Evolutionary conservation across 2,329 filamentous ascomycete species (phyloP).

Genomic region (Pyricularia pennisetigena): DNA sequence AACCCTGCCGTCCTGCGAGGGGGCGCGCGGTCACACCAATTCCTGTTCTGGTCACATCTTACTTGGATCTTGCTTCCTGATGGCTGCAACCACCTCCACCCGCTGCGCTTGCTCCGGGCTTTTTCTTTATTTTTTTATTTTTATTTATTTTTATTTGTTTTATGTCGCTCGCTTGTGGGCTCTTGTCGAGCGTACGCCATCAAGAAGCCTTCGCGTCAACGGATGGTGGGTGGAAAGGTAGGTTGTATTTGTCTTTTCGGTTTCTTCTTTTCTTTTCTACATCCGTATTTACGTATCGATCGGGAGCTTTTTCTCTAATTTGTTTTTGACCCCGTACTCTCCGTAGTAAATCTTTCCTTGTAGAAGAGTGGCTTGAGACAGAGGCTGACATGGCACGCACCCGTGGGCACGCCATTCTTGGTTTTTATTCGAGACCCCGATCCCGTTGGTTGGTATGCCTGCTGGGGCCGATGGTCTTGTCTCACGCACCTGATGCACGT

Average conservation of each 20-base stretch:
- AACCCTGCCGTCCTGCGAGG: background rate
- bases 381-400: slow-evolving; percentile 3
- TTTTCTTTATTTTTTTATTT: background rate
- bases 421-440: background rate
- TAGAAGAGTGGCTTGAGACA: slow-evolving; percentile 3
- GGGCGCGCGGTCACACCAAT: background rate
- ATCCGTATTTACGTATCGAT: background rate
- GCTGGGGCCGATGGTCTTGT: background rate
- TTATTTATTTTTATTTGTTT: background rate
- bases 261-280: background rate
- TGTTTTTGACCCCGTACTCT: background rate
- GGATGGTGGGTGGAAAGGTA: background rate
- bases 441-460: background rate
- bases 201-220: background rate
- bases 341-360: background rate
- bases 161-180: too few species aligned
- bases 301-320: background rate
- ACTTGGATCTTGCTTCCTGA: background rate
- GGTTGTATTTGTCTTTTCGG: background rate
- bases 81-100: background rate
- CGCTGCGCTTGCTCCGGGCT: background rate
- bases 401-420: background rate
- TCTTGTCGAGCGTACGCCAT: background rate
- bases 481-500: background rate
- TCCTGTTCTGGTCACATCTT: background rate